Base-by-base conservation (phyloP, 1,284 basidiomycete species). In the Tremellales sp. region DNA sequence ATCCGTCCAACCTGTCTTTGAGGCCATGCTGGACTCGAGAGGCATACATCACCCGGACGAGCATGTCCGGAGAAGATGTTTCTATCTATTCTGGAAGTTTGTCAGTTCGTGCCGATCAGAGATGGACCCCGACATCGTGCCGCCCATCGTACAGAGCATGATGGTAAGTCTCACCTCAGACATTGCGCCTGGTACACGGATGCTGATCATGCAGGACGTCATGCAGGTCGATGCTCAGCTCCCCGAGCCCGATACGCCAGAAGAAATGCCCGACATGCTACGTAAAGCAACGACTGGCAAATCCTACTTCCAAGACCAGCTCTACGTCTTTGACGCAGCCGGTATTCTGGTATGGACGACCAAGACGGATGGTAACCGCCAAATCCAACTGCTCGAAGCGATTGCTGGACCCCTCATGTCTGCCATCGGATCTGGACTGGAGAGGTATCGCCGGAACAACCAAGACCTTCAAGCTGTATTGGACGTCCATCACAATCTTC, bases 11-110 rank as follows among this genome's bases (percentile, higher is more conserved):
- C 86, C 88, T 23, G 83, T 89, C 4, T 77, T 99, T 42, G 85
- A 93, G 62, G 86, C 89, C 1, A 91, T 98, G 79, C 81, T 98
- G 24, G 91, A 89, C 64, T 12, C 40, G 55, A 94, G 94, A 45
- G 96, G 96, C 27, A 78, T 98, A 36, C 93, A 97, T 66, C 88
- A 86, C 65, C 77, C 82, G 19, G 83, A 87, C 52, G 75, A 80
- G 24, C 79, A 79, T 27, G 84, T 90, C 46, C 84, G 89, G 40
- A 81, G 86, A 17, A 82, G 96, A 31, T 79, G 89, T 41, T 96
- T 85, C 75, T 98, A 98, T 70, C 82, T 98, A 43, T 96, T 97
- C 75, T 81, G 89, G 66, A 85, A 87, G 46, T 97, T 98, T 72
- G 85, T 98, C 70, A 86, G 85, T 70, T 90, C 96, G 63, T 80